Evolutionary conservation across 2,329 filamentous ascomycete species (phyloP), one percentile per base, ranked within the genome.

Genomic region (Fusarium veterinarium): DNA sequence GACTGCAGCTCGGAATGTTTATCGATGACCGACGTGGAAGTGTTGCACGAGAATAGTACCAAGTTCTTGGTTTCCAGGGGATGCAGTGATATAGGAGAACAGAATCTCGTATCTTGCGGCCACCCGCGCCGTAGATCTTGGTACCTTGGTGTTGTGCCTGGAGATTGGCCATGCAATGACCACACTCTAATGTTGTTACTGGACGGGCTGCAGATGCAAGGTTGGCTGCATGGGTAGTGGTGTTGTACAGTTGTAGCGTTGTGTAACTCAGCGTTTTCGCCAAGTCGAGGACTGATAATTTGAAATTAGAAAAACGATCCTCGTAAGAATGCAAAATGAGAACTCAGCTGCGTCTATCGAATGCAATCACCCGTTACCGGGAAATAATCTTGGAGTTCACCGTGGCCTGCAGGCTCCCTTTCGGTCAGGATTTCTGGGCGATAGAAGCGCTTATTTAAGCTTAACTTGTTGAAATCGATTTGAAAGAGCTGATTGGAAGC

Each of bases 91-190:
- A 68, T 57, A 72, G 58, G 68, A 72, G 56, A 69, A 57, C 38
- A 33, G 25, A 60, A 56, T 44, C 60, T 69, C 64, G 69, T 72
- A 72, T 72, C 28, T 69, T 65, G 69, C 56, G 72, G 64, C 55
- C 45, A 65, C 42, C 59, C 51, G 68, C 33, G 52, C 33, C 17
- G 41, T 69, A 69, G 66, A 69, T 69, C 41, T 40, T 64, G 66
- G 28, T 42, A 53, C 51, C 45, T 42, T 40, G 20, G 33, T 45
- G 28, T 51, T 30, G 49, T 30, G 17, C 38, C 38, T 55, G 53
- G 66, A 59, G 33, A 61, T 55, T 71, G 37, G 20, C 23, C 14
- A 52, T 40, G 64, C 40, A 52, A 61, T 51, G 64, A 38, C 48
- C 53, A 46, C 28, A 55, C 35, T 69, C 12, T 48, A 30, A 69